Conservation (phyloP, 2,329 filamentous ascomycete species). For the Neonectria hederae region DNA sequence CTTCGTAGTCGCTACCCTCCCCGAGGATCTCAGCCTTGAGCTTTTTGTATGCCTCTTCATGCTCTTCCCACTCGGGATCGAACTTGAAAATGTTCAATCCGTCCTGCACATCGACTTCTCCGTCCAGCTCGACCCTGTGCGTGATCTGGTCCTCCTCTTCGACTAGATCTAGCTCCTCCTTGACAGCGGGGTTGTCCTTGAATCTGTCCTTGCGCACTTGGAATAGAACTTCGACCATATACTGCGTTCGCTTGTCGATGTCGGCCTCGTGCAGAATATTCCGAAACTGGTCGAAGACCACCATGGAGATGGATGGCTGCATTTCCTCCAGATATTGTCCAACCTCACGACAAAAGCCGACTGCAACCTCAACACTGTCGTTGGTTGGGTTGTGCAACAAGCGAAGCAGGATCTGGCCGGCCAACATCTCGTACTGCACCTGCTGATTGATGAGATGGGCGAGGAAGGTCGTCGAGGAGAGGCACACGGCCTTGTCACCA, state of each 20-base stretch:
- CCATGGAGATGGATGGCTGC: slow-evolving; percentile 86
- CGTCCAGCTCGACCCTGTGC: slow-evolving; percentile 83
- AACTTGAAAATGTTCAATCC: slow-evolving; percentile 95
- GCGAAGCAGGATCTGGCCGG: slow-evolving; percentile 91
- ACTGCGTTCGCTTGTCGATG: slow-evolving; percentile 98
- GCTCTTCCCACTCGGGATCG: slow-evolving; percentile 87
- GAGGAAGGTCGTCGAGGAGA: slow-evolving; percentile 92
- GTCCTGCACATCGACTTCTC: slow-evolving; percentile 86
- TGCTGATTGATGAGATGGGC: slow-evolving; percentile 97
- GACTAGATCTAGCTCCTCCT: slow-evolving; percentile 92
- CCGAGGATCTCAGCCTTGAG: slow-evolving; percentile 94
- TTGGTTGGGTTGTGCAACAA: slow-evolving; percentile 95
- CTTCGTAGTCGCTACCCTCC: slow-evolving; percentile 87
- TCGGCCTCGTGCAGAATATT: slow-evolving; percentile 96
- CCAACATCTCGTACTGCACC: slow-evolving; percentile 92
- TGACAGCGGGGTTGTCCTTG: slow-evolving; percentile 91
- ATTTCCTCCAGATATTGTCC: slow-evolving; percentile 96
- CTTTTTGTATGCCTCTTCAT: slow-evolving; percentile 89
- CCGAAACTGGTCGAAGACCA: slow-evolving; percentile 95
- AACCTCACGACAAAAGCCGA: slow-evolving; percentile 90
- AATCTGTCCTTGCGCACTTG: slow-evolving; percentile 96
- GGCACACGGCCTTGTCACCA: slow-evolving; percentile 96
- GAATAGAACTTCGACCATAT: slow-evolving; percentile 98
- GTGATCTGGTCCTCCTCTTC: slow-evolving; percentile 99
- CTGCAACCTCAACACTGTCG: slow-evolving; percentile 96